Evolutionary conservation across 2,329 filamentous ascomycete genomes (phyloP).

Genomic region (Xylaria sp.): DNA sequence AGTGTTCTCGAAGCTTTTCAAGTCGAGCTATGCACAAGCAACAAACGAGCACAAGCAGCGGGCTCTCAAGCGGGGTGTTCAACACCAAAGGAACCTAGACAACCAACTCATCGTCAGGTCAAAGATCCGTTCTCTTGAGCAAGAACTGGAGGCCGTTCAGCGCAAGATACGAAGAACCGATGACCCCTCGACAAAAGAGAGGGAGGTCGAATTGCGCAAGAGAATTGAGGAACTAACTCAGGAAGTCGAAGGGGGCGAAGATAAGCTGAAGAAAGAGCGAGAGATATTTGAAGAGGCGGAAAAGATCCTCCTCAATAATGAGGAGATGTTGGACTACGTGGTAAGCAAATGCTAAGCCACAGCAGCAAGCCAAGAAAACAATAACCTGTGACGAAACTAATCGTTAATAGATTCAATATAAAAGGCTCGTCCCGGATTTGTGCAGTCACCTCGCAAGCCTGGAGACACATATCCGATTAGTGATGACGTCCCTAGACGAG

Average conservation of each 20-base stretch:
- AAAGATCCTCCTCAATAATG: slow-evolving; percentile 6
- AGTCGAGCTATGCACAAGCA: background rate
- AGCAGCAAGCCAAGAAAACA: background rate
- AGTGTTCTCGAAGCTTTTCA: slow-evolving; percentile 1
- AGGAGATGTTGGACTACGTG: slow-evolving; percentile 15
- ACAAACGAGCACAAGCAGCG: slow-evolving; percentile 1
- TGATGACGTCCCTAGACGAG: slow-evolving; percentile 12
- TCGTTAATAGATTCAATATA: slow-evolving; percentile 2
- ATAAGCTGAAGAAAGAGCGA: slow-evolving; percentile 9
- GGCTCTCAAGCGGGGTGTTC: background rate
- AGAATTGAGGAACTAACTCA: background rate
- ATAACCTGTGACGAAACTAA: background rate
- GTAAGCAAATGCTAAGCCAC: background rate
- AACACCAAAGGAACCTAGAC: background rate
- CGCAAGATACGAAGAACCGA: slow-evolving; percentile 6
- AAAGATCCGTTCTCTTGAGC: slow-evolving; percentile 1
- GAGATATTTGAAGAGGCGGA: slow-evolving; percentile 13
- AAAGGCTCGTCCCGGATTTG: background rate
- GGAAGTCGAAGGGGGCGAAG: background rate
- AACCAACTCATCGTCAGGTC: background rate
- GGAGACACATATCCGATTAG: slow-evolving; percentile 6
- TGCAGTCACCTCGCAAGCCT: slow-evolving; percentile 12
- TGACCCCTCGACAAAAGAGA: background rate
- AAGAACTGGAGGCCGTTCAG: background rate
- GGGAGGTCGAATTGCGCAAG: slow-evolving; percentile 1